Evolutionary conservation across 306 rosid genomes (phyloP), one percentile per base, ranked within the genome.

Genomic region (Castanopsis chinensis): DNA sequence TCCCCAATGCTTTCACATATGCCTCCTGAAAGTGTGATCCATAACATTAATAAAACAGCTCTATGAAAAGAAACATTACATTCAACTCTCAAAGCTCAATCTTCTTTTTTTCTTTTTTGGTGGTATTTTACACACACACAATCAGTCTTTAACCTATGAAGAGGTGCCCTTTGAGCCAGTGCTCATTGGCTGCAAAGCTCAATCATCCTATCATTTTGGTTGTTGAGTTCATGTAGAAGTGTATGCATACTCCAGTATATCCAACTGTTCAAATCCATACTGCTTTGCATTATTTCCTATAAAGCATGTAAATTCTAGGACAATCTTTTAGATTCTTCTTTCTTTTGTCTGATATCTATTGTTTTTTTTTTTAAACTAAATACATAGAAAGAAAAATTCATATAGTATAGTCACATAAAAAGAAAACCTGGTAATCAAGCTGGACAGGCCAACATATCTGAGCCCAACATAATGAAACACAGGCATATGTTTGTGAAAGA

Each of bases 1-100:
- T 88, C 78, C 99, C 99, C 65, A 89, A 28, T 41, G 97, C 98
- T 91, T 94, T 94, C 70, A 94, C 98, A 86, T 92, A 94, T 28
- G 45, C 45, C 45, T 41, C 45, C 45, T 41, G 12, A 41, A 41
- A 41, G 12, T 41, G 45, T 41, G 45, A 97, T 9, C 81, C 55
- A 56, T 51, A 59, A n/a, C 35, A n/a, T 6, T 86, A 52, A 81
- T 81, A 41, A 18, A 17, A 76, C 28, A 8, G 43, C 43, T 54
- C 4, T 1, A 11, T 6, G 33, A 11, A 11, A 28, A 25, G 19
- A 27, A 21, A 58, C 3, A 9, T 20, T 20, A 57, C 63, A 57
- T 58, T 58, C 21, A 58, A 58, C 64, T 58, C 64, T 41, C 45
- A 41, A 20, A 58, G 23, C 27, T 18, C 28, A 58, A 21, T 21